phyloP scores from a whole-genome alignment of 179 eudicot species.

The Amaranthus tricolor region DNA sequence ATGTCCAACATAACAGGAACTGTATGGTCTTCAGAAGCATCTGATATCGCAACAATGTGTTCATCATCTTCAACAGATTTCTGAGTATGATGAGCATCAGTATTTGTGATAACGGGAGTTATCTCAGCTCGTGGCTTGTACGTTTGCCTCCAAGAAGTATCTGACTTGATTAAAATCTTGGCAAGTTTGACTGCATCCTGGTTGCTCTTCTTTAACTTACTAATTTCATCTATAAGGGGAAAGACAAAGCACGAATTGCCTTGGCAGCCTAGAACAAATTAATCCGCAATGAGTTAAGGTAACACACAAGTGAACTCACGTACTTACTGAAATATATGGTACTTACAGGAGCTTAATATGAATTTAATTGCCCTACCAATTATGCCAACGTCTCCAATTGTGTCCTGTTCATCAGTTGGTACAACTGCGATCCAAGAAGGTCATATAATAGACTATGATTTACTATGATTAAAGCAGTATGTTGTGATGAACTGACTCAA shows the following conservation, averaged over 20 bases:
- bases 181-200: neutral
- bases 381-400: neutral
- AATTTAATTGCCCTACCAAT: neutral
- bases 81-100: too few species aligned
- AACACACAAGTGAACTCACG: too few species aligned
- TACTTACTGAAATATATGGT: too few species aligned
- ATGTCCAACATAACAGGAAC: too few species aligned
- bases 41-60: too few species aligned
- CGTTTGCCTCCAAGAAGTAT: constrained; percentile 14
- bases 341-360: neutral
- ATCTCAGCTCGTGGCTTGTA: constrained; percentile 4
- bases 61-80: neutral
- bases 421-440: neutral
- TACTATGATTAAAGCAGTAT: neutral
- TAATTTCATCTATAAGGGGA: neutral
- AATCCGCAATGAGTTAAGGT: too few species aligned
- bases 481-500: neutral
- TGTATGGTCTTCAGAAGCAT: too few species aligned
- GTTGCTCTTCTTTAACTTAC: neutral
- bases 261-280: neutral
- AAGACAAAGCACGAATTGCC: neutral
- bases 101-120: neutral
- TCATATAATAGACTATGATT: neutral
- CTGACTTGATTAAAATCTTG: neutral
- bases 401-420: neutral